Evolutionary conservation across 257 asterid genomes (phyloP), one percentile per base, ranked within the genome.

Genomic region (Solanum bulbocastanum): DNA sequence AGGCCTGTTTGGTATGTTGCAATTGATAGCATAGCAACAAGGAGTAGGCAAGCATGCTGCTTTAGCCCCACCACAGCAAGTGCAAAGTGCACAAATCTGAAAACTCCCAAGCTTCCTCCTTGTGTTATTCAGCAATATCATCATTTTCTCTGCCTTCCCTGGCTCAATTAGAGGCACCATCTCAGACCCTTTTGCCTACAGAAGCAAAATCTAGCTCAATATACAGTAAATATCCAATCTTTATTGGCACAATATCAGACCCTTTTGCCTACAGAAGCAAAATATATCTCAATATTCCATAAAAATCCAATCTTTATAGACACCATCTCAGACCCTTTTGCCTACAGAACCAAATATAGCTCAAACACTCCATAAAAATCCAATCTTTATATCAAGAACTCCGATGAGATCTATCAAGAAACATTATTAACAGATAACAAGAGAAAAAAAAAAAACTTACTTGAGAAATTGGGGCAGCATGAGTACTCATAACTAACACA

Each of bases 1-100:
- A 90, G 98, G 98, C 92, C 96, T 92, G 92, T 95, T 93, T 84
- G 98, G 98, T 40, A 95, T 95, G 91, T 95, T 94, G 95, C 98
- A 95, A 85, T 93, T 95, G 90, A 95, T 94, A 46, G 97, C 95
- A 89, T 94, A 94, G 92, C 98, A 95, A 90, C 98, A 95, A 23
- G 98, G 97, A 68, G 97, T 90, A 35, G 97, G 93, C 87, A 94
- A 52, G 78, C 98, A 95, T 87, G 90, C 93, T 87, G 90, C 90
- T 81, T 75, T 92, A 20, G 87, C 94, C 30, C 91, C 93, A 27
- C 91, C 96, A 88, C 98, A 95, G 90, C 98, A 94, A 92, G 98
- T 93, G 94, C 98, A 95, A 12, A 93, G 78, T 49, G 97, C 90
- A 76, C 98, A 95, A 90, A 94, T 89, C 95, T 91, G 97, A 89